A percentile compares a stretch with the other conserved stretches of the same genome.
These are phyloP conservation scores for Hansfordia pulvinata DNA, from an alignment of 2,329 filamentous ascomycete genomes.

Conservation along the genomic window DNA sequence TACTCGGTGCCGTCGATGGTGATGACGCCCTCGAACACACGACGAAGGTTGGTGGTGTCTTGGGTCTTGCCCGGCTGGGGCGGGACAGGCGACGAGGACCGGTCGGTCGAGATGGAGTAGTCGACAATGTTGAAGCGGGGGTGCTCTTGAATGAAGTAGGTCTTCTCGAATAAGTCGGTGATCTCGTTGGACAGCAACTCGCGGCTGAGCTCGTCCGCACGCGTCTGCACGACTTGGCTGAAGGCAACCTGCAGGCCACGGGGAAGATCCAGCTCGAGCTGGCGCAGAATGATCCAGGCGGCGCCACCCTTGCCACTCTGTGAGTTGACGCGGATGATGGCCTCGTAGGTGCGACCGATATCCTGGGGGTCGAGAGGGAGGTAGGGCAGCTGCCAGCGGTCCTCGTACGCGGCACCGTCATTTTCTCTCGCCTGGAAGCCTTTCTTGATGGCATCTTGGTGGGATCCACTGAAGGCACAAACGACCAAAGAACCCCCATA, in stretches of 20 bases:
- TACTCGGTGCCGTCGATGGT: slow-evolving; percentile 71
- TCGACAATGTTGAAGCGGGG: slow-evolving; percentile 79
- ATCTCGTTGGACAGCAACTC: slow-evolving; percentile 81
- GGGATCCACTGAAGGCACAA: slow-evolving; percentile 80
- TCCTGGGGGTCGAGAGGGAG: slow-evolving; percentile 86
- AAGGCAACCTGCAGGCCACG: slow-evolving; percentile 88
- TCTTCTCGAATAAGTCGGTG: slow-evolving; percentile 71
- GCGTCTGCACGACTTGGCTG: slow-evolving; percentile 70
- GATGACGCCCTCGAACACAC: slow-evolving; percentile 76
- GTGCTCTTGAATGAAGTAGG: slow-evolving; percentile 75
- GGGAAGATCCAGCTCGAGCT: slow-evolving; percentile 82
- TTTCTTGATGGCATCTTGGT: slow-evolving; percentile 96
- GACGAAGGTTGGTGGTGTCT: slow-evolving; percentile 64
- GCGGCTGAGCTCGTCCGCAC: slow-evolving; percentile 66
- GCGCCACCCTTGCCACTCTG: slow-evolving; percentile 91
- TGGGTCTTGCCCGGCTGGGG: slow-evolving; percentile 55
- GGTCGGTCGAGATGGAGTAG: slow-evolving; percentile 81
- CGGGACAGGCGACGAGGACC: slow-evolving; percentile 61
- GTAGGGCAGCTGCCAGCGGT: slow-evolving; percentile 77
- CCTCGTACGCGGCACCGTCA: slow-evolving; percentile 43
- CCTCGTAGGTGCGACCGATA: slow-evolving; percentile 94
- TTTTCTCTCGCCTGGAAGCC: slow-evolving; percentile 61
- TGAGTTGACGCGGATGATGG: slow-evolving; percentile 94
- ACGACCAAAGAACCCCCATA: slow-evolving; percentile 89
- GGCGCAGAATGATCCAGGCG: slow-evolving; percentile 84